A percentile compares a stretch with the other conserved stretches of the same genome.
Evolutionary conservation across 169 alveolate genomes (phyloP).

Genomic region (Cryptosporidium ubiquitum): DNA sequence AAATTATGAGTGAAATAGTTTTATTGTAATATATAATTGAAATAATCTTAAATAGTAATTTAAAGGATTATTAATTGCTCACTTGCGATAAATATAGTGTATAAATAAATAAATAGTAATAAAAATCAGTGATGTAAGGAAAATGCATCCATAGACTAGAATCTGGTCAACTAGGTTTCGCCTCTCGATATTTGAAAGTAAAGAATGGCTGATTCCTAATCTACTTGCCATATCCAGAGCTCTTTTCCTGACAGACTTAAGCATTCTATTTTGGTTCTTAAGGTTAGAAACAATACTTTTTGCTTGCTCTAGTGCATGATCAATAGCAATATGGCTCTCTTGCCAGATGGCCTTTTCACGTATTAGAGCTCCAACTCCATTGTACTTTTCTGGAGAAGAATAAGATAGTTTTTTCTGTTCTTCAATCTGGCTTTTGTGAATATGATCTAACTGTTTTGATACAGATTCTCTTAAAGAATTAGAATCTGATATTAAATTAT

Average conservation of each 20-base stretch:
- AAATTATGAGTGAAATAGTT: too few species aligned
- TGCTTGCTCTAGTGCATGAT: constrained; percentile 73
- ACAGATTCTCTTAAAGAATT: constrained; percentile 42
- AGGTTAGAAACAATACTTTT: constrained; percentile 29
- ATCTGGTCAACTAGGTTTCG: constrained; percentile 54
- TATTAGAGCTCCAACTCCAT: constrained; percentile 33
- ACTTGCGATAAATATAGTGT: constrained; percentile 31
- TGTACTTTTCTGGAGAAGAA: background rate
- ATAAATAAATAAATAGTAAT: constrained; percentile 22
- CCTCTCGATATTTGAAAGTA: constrained; percentile 54
- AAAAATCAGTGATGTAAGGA: constrained; percentile 33
- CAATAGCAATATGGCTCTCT: constrained; percentile 56
- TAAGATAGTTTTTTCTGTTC: constrained; percentile 17
- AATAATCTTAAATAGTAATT: background rate
- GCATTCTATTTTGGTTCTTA: constrained; percentile 59
- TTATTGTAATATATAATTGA: too few species aligned
- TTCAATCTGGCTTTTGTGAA: constrained; percentile 23
- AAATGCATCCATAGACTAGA: constrained; percentile 59
- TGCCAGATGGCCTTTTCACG: constrained; percentile 53
- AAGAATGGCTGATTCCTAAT: constrained; percentile 41
- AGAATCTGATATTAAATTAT: constrained; percentile 45
- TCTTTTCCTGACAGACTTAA: constrained; percentile 48
- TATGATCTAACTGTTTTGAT: constrained; percentile 47
- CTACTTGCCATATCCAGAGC: constrained; percentile 69
- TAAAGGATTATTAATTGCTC: background rate